Evolutionary conservation across 1,284 basidiomycete species (phyloP), one percentile per base, ranked within the genome.

Genomic region (Ustilago hordei): DNA sequence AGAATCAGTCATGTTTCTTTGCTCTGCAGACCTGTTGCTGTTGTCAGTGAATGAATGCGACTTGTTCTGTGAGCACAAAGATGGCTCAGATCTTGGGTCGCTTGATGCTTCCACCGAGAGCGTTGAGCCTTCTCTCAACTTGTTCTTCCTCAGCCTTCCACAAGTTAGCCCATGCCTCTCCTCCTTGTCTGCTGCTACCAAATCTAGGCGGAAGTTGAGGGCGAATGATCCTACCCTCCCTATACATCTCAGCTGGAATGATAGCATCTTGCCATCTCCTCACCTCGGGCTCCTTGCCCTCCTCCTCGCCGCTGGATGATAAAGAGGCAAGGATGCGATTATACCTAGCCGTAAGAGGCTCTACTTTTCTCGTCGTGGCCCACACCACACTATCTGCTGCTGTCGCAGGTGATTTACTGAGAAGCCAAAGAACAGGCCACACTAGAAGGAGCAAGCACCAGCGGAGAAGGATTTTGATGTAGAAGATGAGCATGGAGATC

Each of bases 381-480:
- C 81, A 83, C 2, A 80, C 65, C 1, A 78, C 48, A 7, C 69
- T 67, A n/a, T 81, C 62, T 5, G 78, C 71, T 7, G 78, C 78
- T 0, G 65, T 69, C 1, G 75, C 70, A 1, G 81, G 75, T 4
- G 69, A 67, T 45, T 80, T 79, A 32, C 59, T 57, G 11, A 83
- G 38, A 6, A 83, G 50, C 81, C 81, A 83, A 2, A 80, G 53
- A 5, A 80, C 12, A 0, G 81, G 80, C 59, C 64, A 78, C 1
- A 79, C 31, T 7, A 74, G 8, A n/a, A 75, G 4, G n/a, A 2
- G 76, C 31, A 2, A 79, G 1, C 2, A 58, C 2, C 2, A 66
- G 2, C 75, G 73, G 17, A 79, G 2, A 4, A 64, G 1, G 8
- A 8, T 17, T 0, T 50, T 47, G 23, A 64, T 15, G 19, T 32